phyloP scores from a whole-genome alignment of 1,139 yeast genomes.

The Diutina catenulata region DNA sequence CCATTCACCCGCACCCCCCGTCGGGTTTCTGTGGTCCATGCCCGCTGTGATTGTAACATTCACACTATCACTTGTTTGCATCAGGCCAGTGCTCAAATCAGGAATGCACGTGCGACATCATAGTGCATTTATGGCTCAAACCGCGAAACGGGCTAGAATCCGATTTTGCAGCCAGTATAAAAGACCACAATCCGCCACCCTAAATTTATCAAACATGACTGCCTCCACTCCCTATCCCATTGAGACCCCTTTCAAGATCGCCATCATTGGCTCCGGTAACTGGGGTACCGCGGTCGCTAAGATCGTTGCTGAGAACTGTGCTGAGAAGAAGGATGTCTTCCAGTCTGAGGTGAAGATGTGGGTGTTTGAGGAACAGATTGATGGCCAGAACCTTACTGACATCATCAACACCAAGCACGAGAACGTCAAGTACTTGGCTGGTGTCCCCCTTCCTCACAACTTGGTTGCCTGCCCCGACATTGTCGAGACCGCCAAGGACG shows the following conservation, averaged over 20 bases:
- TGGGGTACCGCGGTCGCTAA: constrained; percentile 42
- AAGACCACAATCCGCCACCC: background rate
- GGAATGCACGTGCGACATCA: too few relatives aligned
- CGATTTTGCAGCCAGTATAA: background rate
- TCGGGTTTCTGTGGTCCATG: too few relatives aligned
- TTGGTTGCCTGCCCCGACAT: constrained; percentile 29
- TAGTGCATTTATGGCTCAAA: background rate
- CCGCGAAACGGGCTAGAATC: background rate
- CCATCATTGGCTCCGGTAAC: constrained; percentile 37
- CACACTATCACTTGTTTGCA: too few relatives aligned
- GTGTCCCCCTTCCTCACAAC: constrained; percentile 30
- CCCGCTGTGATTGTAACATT: too few relatives aligned
- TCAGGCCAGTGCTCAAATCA: too few relatives aligned
- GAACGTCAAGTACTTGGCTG: constrained; percentile 36
- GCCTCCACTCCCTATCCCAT: constrained; percentile 5
- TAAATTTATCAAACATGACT: background rate
- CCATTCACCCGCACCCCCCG: too few relatives aligned
- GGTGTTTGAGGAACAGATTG: constrained; percentile 33
- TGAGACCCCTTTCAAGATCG: constrained; percentile 27
- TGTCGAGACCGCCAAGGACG: constrained; percentile 27
- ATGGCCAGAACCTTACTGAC: constrained; percentile 31
- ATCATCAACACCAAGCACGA: constrained; percentile 34
- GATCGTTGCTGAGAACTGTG: constrained; percentile 32
- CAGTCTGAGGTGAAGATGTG: constrained; percentile 32
- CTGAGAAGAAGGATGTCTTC: constrained; percentile 28